Base-by-base conservation (phyloP, 192 early-diverging fungal genomes). In the Entomortierella chlamydospora region DNA sequence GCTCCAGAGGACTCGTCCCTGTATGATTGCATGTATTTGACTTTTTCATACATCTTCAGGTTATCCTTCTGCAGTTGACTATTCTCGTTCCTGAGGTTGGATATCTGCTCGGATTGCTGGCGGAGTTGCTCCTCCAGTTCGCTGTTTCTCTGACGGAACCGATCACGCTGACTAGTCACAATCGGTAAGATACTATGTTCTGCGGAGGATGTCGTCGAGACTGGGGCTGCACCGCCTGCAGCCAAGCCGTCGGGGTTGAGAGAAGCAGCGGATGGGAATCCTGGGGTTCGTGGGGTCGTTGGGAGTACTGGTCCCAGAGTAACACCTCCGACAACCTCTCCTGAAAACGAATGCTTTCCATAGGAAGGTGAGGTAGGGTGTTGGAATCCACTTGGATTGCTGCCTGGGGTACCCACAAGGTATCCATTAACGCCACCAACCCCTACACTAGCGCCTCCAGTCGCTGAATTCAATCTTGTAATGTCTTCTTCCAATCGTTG, bases 41-140 rank as follows among this genome's bases (percentile, higher is more conserved):
- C 84, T 70, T 93, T 92, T 72, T 98, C 97, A 73, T 95, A 98
- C 55, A 98, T 80, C 66, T 94, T 93, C 47, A 97, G 61, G 57
- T 97, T 97, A 71, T 98, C 97, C 43, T 85, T 82, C 70, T 92
- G 88, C n/a, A 94, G 70, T 30, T 83, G 85, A 17, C 92, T 88
- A 5, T 90, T 72, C 61, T 95, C 88, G 43, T 83, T 84, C 56
- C 83, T 85, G 37, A 94, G 77, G 23, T 93, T 91, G 2, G 82
- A 68, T 9, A 93, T 80, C 30, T 78, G 74, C 17, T 69, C 64
- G 15, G 85, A 66, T 15, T 86, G 70, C 56, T 71, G 28, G 18
- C 90, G 90, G 37, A 91, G 60, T 50, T 90, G 86, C 41, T 94
- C 90, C 50, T 96, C 94, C 26, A 96, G 83, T 64, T 97, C 95